Evolutionary conservation across 2,329 filamentous ascomycete genomes (phyloP).

Genomic region (Hymenoscyphus salicellus): DNA sequence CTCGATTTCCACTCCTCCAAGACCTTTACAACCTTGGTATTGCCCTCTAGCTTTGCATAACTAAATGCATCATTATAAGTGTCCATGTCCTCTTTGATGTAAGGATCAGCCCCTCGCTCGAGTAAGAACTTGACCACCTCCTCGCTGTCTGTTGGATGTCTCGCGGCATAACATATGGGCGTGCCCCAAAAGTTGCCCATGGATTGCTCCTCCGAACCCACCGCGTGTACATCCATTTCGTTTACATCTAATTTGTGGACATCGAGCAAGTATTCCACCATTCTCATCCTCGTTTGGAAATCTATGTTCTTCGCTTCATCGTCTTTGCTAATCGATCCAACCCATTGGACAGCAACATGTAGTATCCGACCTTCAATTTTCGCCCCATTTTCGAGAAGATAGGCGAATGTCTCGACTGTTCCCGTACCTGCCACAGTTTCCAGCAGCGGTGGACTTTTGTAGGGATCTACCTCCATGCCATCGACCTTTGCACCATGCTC

Average conservation of each 20-base stretch:
- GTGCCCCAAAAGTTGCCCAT: constrained; percentile 1
- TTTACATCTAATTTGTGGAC: constrained; percentile 4
- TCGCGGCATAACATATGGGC: constrained; percentile 5
- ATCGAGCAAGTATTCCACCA: constrained; percentile 7
- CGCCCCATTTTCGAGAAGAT: neutral
- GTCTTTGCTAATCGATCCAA: neutral
- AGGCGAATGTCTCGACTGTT: neutral
- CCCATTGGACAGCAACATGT: neutral
- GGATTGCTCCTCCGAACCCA: neutral
- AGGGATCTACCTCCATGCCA: neutral
- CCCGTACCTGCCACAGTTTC: neutral
- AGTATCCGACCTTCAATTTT: neutral
- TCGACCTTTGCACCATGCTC: constrained; percentile 7
- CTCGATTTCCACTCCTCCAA: constrained; percentile 5
- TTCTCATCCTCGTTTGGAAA: neutral
- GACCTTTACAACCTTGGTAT: neutral
- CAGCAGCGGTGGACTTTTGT: constrained; percentile 2
- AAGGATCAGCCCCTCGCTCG: constrained; percentile 2
- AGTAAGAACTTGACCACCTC: constrained; percentile 1
- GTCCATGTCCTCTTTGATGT: neutral
- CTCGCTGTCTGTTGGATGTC: neutral
- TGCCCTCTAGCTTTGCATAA: neutral
- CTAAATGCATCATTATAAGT: constrained; percentile 2
- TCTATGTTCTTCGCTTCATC: neutral
- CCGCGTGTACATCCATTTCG: neutral